phyloP scores from a whole-genome alignment of 1,139 yeast genomes.

The Magnusiomyces sp. region DNA sequence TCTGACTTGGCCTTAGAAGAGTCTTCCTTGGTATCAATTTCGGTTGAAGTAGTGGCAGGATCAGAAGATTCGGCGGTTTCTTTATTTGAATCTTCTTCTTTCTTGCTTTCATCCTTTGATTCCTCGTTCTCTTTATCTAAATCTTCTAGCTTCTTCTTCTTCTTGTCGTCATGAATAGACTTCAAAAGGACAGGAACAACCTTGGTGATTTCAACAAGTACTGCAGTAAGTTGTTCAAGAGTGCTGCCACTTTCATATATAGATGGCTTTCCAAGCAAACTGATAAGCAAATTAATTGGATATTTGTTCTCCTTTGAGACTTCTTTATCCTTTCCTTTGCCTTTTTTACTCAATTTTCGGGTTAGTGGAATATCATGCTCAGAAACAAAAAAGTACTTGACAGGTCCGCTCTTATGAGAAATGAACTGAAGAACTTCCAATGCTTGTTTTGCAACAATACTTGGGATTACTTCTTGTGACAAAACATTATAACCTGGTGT shows the following conservation, averaged over 20 bases:
- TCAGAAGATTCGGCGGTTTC: conserved; percentile 14
- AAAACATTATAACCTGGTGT: conserved; percentile 27
- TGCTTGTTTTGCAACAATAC: conserved; percentile 66
- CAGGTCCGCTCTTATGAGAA: conserved; percentile 58
- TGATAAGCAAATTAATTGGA: conserved; percentile 65
- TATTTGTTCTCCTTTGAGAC: conserved; percentile 41
- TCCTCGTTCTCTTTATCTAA: conserved; percentile 12
- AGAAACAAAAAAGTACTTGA: conserved; percentile 67
- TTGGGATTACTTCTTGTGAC: conserved; percentile 50
- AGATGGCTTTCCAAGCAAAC: conserved; percentile 51
- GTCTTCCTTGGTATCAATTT: conserved; percentile 3
- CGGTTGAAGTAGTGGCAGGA: background rate
- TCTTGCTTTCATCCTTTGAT: conserved; percentile 10
- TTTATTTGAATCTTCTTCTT: conserved; percentile 8
- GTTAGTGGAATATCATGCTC: conserved; percentile 66
- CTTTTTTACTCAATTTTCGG: conserved; percentile 37
- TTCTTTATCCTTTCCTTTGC: conserved; percentile 34
- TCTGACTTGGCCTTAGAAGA: conserved; percentile 2
- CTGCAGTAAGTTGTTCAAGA: conserved; percentile 68
- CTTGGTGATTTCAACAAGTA: conserved; percentile 68
- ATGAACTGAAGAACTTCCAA: conserved; percentile 68
- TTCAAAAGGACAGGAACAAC: conserved; percentile 43
- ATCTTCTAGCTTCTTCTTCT: conserved; percentile 9
- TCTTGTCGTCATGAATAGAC: conserved; percentile 19
- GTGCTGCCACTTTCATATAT: conserved; percentile 66